A percentile compares a stretch with the other conserved stretches of the same genome.
These are phyloP conservation scores for Ophiocordyceps camponoti-rufipedis DNA, from an alignment of 2,329 filamentous ascomycete species.

Conservation along the genomic window DNA sequence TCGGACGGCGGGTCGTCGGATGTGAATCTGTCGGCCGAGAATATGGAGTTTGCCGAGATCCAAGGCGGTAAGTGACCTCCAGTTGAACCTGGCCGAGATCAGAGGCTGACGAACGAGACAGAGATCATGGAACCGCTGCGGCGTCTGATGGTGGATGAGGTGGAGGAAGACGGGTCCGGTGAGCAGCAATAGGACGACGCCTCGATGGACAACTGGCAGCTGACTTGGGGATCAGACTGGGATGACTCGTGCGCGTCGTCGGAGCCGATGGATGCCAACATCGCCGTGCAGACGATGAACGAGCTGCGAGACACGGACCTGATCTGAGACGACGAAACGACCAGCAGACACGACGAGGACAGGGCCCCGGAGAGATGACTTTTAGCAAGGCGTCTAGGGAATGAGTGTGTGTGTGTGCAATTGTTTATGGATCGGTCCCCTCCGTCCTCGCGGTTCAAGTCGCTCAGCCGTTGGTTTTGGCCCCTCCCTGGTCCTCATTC, in stretches of 20 bases:
- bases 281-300: conserved; percentile 21
- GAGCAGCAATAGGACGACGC: conserved; percentile 11
- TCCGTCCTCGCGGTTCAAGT: not conserved
- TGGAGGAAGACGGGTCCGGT: conserved; percentile 42
- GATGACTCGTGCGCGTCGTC: conserved; percentile 35
- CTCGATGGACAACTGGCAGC: not conserved
- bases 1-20: conserved; percentile 12
- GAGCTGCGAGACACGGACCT: conserved; percentile 19
- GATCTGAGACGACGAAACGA: conserved; percentile 5
- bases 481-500: not conserved
- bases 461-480: not conserved
- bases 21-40: conserved; percentile 2
- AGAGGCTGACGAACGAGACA: conserved; percentile 5
- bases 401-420: not conserved
- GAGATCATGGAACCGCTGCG: conserved; percentile 29
- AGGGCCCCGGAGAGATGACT: not conserved
- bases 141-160: conserved; percentile 34
- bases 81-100: too few species aligned
- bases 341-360: not conserved
- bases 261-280: conserved; percentile 32
- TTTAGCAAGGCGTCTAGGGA: conserved; percentile 3
- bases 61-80: conserved; percentile 9
- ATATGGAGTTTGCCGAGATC: conserved; percentile 10
- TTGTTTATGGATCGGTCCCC: not conserved
- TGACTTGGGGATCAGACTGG: conserved; percentile 25